Percentiles rank a stretch among this genome's conserved stretches.
phyloP scores from a whole-genome alignment of 768 basidiomycete species.

The Dentipellis sp. region DNA sequence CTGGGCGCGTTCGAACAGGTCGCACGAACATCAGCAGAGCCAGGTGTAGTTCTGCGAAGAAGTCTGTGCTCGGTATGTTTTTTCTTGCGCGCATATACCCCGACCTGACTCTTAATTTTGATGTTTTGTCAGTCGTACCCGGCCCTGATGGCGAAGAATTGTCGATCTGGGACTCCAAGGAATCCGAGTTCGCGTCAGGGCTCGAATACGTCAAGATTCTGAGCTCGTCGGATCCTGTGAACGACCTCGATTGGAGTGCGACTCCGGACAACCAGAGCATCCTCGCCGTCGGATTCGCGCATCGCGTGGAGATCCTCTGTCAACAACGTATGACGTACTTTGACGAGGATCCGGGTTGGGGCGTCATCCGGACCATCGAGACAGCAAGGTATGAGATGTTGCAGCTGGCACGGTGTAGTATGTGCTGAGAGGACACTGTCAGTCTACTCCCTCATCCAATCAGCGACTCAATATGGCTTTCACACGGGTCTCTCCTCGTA shows the following conservation, averaged over 20 bases:
- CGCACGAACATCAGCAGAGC: conserved; percentile 57
- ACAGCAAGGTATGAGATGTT: conserved; percentile 47
- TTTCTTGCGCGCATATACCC: too few relatives aligned
- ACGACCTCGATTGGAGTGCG: conserved; percentile 89
- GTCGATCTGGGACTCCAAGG: conserved; percentile 94
- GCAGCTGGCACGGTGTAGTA: not conserved
- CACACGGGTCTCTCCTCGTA: conserved; percentile 72
- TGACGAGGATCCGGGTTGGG: conserved; percentile 74
- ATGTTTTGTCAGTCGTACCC: conserved; percentile 43
- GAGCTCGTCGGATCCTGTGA: conserved; percentile 43
- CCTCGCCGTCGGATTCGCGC: conserved; percentile 78
- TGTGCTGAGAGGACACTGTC: not conserved
- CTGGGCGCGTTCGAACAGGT: conserved; percentile 68
- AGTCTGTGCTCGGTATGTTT: conserved; percentile 73
- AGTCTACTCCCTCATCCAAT: conserved; percentile 64
- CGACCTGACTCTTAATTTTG: not conserved
- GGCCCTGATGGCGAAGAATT: conserved; percentile 60
- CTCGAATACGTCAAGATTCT: conserved; percentile 64
- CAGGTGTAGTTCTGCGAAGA: conserved; percentile 84
- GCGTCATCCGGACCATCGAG: conserved; percentile 59
- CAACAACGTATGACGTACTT: conserved; percentile 92
- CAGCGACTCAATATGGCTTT: conserved; percentile 86
- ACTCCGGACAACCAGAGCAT: conserved; percentile 87
- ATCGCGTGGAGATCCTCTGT: conserved; percentile 78
- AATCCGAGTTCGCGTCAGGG: conserved; percentile 88